phyloP scores from a whole-genome alignment of 2,329 filamentous ascomycete genomes.

The Trichoderma breve region DNA sequence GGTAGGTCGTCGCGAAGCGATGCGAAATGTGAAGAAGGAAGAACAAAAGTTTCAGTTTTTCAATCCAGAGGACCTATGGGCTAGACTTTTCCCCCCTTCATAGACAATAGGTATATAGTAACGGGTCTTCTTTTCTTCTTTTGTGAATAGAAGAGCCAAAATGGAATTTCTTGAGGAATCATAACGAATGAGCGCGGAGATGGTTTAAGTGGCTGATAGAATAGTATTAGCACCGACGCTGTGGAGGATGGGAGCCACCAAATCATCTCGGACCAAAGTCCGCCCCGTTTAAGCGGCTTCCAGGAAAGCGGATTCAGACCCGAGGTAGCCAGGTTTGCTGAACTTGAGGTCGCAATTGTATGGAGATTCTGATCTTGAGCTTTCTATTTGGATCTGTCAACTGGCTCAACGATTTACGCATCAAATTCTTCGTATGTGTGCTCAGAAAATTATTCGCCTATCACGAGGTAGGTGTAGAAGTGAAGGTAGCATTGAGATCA shows the following conservation, averaged over 20 bases:
- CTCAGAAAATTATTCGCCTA: too few species aligned
- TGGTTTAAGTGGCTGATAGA: background rate
- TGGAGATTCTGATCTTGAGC: background rate
- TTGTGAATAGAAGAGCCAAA: background rate
- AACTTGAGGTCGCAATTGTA: background rate
- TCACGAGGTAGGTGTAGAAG: too few species aligned
- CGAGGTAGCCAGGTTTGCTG: background rate
- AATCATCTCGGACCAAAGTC: background rate
- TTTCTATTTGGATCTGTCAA: background rate
- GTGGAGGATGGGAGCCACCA: background rate
- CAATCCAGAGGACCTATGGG: background rate
- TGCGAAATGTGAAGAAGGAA: background rate
- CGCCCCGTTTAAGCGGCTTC: background rate
- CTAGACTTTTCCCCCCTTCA: background rate
- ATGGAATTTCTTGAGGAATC: background rate
- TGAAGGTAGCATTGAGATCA: too few species aligned
- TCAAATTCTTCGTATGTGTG: background rate
- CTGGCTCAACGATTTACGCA: background rate
- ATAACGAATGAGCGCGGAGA: background rate
- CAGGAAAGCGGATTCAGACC: background rate
- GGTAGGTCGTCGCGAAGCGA: background rate
- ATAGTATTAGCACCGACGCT: background rate
- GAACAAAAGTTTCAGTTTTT: background rate
- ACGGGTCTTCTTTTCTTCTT: background rate
- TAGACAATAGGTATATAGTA: too few species aligned